phyloP scores from a whole-genome alignment of 2,329 filamentous ascomycete species.

The Nectriaceae sp. region DNA sequence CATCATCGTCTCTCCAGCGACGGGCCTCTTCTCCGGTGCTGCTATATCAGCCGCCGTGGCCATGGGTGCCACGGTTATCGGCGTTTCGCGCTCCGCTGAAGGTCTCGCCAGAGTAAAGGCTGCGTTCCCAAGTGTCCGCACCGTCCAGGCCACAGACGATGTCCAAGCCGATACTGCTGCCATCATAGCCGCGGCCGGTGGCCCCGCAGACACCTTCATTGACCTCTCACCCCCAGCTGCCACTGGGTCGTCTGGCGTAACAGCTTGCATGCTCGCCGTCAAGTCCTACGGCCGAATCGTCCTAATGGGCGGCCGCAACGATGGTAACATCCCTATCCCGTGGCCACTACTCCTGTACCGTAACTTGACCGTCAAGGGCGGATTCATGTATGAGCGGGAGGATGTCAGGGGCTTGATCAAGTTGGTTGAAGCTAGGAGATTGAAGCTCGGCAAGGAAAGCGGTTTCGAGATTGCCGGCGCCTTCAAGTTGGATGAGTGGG shows the following conservation, averaged over 20 bases:
- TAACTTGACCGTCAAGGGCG: constrained; percentile 39
- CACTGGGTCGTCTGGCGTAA: constrained; percentile 39
- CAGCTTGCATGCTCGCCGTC: constrained; percentile 37
- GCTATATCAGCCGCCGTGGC: constrained; percentile 49
- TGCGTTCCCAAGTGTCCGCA: constrained; percentile 33
- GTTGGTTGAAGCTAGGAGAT: constrained; percentile 12
- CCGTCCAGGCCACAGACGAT: constrained; percentile 44
- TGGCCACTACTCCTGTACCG: constrained; percentile 27
- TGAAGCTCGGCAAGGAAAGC: constrained; percentile 16
- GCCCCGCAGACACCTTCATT: constrained; percentile 44
- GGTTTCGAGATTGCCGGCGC: constrained; percentile 13
- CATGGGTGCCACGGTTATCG: constrained; percentile 54
- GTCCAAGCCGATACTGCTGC: constrained; percentile 38
- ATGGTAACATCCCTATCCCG: constrained; percentile 23
- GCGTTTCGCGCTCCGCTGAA: constrained; percentile 46
- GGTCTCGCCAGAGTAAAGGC: constrained; percentile 34
- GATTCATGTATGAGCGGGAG: constrained; percentile 41
- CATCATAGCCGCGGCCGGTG: constrained; percentile 28
- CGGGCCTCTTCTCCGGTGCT: constrained; percentile 49
- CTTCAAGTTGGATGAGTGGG: constrained; percentile 18
- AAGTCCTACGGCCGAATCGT: constrained; percentile 26
- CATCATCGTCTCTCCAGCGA: constrained; percentile 51
- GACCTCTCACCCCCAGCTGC: constrained; percentile 46
- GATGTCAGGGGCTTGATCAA: constrained; percentile 15
- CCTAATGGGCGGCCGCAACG: constrained; percentile 32